Conservation (phyloP, 2,329 filamentous ascomycete species). For the Aspergillus udagawae region DNA sequence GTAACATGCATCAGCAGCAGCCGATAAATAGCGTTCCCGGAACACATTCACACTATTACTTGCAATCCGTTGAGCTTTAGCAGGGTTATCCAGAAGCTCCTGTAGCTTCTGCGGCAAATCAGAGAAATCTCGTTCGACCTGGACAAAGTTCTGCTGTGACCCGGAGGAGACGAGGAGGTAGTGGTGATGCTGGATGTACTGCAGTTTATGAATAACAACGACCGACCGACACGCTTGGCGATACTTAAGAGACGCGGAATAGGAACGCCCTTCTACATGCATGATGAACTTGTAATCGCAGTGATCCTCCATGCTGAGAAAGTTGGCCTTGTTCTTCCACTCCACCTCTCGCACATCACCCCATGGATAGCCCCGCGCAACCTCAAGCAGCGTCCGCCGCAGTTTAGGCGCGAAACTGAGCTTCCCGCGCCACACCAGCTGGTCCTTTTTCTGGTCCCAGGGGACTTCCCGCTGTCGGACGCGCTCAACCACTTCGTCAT, state of each 20-base stretch:
- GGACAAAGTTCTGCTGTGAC: conserved; percentile 44
- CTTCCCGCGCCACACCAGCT: conserved; percentile 44
- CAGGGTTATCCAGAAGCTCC: conserved; percentile 32
- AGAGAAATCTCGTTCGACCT: conserved; percentile 50
- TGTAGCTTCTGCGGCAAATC: conserved; percentile 44
- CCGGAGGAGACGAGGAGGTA: conserved; percentile 41
- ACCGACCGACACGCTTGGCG: conserved; percentile 47
- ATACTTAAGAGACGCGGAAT: conserved; percentile 49
- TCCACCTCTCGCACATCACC: conserved; percentile 38
- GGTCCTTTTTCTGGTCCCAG: conserved; percentile 29
- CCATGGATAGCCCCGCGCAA: conserved; percentile 37
- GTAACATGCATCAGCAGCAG: conserved; percentile 49
- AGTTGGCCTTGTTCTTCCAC: conserved; percentile 39
- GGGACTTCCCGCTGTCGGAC: conserved; percentile 10
- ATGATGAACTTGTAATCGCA: conserved; percentile 52
- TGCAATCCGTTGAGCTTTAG: conserved; percentile 42
- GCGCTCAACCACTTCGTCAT: conserved; percentile 17
- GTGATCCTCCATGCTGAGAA: conserved; percentile 49
- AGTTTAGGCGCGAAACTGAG: conserved; percentile 31
- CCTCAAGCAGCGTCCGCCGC: conserved; percentile 29
- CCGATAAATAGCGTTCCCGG: conserved; percentile 48
- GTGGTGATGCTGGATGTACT: conserved; percentile 46
- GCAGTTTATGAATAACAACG: conserved; percentile 43
- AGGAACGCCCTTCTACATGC: conserved; percentile 47
- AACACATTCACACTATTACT: conserved; percentile 43